These are phyloP conservation scores for Nakazawaea ernobii DNA, from an alignment of 805 yeast genomes.

Conservation along the genomic window DNA sequence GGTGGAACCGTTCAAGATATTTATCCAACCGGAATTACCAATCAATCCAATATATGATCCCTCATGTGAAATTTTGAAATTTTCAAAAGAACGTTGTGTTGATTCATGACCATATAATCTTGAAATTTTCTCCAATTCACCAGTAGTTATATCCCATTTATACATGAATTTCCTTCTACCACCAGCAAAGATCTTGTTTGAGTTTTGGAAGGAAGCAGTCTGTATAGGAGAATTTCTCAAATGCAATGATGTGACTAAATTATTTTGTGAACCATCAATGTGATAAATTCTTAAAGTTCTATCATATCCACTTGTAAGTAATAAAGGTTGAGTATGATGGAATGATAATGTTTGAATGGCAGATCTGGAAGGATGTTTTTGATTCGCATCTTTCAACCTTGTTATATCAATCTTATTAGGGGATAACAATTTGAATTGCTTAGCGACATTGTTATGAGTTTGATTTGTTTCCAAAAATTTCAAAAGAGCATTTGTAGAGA, in stretches of 20 bases:
- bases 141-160: slow-evolving; percentile 73
- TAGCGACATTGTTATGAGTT: slow-evolving; percentile 21
- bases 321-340: slow-evolving; percentile 78
- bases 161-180: slow-evolving; percentile 92
- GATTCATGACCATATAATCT: slow-evolving; percentile 89
- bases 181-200: slow-evolving; percentile 64
- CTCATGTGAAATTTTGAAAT: slow-evolving; percentile 68
- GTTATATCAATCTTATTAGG: slow-evolving; percentile 66
- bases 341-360: slow-evolving; percentile 84
- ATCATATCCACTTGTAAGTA: slow-evolving; percentile 91
- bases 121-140: slow-evolving; percentile 75
- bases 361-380: slow-evolving; percentile 58
- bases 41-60: slow-evolving; percentile 70
- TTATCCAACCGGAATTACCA: slow-evolving; percentile 91
- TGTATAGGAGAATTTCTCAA: slow-evolving; percentile 76
- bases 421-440: slow-evolving; percentile 54
- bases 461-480: slow-evolving; percentile 27
- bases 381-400: slow-evolving; percentile 85
- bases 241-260: slow-evolving; percentile 76
- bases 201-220: slow-evolving; percentile 58
- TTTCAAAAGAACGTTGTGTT: slow-evolving; percentile 81
- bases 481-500: slow-evolving; percentile 24
- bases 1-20: slow-evolving; percentile 64
- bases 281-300: slow-evolving; percentile 81
- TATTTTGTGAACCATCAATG: slow-evolving; percentile 81